Conservation (phyloP, 345 rosid genomes). For the Syzygium oleosum region DNA sequence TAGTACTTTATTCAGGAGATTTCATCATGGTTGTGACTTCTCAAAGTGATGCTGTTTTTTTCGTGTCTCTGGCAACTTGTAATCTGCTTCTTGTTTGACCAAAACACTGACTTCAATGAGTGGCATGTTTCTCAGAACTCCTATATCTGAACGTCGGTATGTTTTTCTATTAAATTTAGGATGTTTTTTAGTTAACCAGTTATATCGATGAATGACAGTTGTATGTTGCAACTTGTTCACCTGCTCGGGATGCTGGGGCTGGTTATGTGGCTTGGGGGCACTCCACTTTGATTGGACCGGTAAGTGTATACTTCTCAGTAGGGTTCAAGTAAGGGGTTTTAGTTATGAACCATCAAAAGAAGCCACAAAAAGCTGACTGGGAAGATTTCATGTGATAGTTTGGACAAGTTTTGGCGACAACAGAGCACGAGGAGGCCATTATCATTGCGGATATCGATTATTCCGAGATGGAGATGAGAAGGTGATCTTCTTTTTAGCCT, state of each 20-base stretch:
- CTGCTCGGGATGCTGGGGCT: slow-evolving; percentile 70
- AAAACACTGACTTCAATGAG: not conserved
- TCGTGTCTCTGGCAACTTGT: not conserved
- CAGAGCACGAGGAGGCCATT: slow-evolving; percentile 72
- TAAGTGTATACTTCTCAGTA: slow-evolving; percentile 22
- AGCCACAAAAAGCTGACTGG: not conserved
- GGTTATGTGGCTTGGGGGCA: slow-evolving; percentile 97
- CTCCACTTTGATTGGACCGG: slow-evolving; percentile 87
- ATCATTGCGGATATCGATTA: slow-evolving; percentile 80
- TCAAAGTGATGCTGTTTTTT: not conserved
- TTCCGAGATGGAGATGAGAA: slow-evolving; percentile 60
- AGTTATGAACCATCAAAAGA: not conserved
- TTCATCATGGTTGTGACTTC: not conserved
- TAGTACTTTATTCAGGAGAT: not conserved
- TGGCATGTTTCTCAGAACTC: not conserved
- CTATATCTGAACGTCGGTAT: not conserved
- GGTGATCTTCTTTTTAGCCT: slow-evolving; percentile 28
- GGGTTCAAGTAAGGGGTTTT: not conserved
- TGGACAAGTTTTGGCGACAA: slow-evolving; percentile 84
- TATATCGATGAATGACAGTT: slow-evolving; percentile 32
- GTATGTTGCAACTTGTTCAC: slow-evolving; percentile 92
- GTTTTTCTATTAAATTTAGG: not conserved
- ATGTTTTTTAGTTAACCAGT: not conserved
- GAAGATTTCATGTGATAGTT: slow-evolving; percentile 37
- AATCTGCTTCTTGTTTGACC: not conserved